phyloP scores from a whole-genome alignment of 768 basidiomycete species.

The Lentinula guzmanii region DNA sequence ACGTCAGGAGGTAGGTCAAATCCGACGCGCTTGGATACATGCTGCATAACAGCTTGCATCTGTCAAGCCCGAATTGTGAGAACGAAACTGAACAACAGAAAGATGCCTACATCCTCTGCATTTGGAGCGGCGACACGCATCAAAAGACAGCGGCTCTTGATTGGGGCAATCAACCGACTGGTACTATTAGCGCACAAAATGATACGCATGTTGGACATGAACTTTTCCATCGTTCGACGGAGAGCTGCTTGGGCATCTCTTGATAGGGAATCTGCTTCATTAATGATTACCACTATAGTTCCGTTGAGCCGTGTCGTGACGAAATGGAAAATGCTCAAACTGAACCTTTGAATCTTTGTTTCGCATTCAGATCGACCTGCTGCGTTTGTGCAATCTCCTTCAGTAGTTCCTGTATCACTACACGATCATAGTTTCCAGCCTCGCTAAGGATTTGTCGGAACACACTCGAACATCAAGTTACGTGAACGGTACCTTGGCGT shows the following conservation, averaged over 20 bases:
- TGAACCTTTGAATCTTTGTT: conserved; percentile 92
- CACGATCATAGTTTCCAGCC: conserved; percentile 90
- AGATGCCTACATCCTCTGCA: conserved; percentile 55
- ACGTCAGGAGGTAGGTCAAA: conserved; percentile 80
- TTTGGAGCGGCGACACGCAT: conserved; percentile 89
- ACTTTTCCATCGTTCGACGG: conserved; percentile 98
- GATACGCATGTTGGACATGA: conserved; percentile 95
- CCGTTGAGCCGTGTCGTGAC: background rate
- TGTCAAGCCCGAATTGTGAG: conserved; percentile 22
- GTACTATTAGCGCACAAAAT: conserved; percentile 97
- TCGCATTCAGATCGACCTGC: conserved; percentile 93
- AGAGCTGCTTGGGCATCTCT: conserved; percentile 97
- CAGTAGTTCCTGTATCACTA: conserved; percentile 93
- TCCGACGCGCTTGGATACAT: conserved; percentile 74
- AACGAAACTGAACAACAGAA: background rate
- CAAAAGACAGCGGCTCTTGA: conserved; percentile 90
- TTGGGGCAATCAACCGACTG: conserved; percentile 92
- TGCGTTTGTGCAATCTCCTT: conserved; percentile 99
- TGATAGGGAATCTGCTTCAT: conserved; percentile 92
- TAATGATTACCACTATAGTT: conserved; percentile 87
- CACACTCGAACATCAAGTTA: background rate
- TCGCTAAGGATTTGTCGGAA: conserved; percentile 49
- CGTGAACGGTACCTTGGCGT: conserved; percentile 73
- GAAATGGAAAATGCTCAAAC: conserved; percentile 6
- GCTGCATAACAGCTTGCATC: conserved; percentile 76